Base-by-base conservation (phyloP, 2,329 filamentous ascomycete genomes). In the Camptophora hylomeconis region DNA sequence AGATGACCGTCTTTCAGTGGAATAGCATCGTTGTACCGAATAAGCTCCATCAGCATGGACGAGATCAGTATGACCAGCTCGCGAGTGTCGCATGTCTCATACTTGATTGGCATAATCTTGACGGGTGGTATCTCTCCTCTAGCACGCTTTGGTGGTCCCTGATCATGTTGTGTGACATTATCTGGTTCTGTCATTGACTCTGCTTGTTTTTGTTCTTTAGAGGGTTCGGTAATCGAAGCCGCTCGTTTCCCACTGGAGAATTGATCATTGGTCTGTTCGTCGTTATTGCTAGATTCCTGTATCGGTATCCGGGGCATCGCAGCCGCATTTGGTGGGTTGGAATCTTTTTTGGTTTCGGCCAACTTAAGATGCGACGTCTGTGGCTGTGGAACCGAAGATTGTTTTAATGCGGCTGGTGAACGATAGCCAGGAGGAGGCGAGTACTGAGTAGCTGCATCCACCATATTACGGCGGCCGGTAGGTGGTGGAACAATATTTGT, bases 21-120 rank as follows among this genome's bases (percentile, higher is more conserved):
- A 39, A 89, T 73, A 26, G 70, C 70, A 52, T 98, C 89, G 47
- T 98, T 98, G 39, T 87, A 81, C 37, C 81, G 75, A 42, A 98
- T 92, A 26, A 98, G 63, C 56, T 98, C 89, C 54, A 86, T 77
- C 26, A 98, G 67, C 89, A 98, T 95, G 48, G 92, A 82, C 24
- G 86, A 75, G 42, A 98, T 89, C 36, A 98, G 61, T 22, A 87
- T 67, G 16, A 93, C 89, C 50, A 98, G 71, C 50, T 94, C 86
- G 46, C 84, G 80, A 6, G 81, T 72, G 20, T 78, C 65, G 51
- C 82, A 92, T 7, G 74, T 61, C 53, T 93, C 83, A 53, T 98
- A 98, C 45, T 68, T 66, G 35, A 68, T 55, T 1, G 89, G 61
- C 35, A 65, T 66, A 33, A 65, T 42, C 46, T 72, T 75, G 30